A percentile compares a stretch with the other conserved stretches of the same genome.
phyloP scores from a whole-genome alignment of 2,329 filamentous ascomycete genomes.

The Penicillium sp. region DNA sequence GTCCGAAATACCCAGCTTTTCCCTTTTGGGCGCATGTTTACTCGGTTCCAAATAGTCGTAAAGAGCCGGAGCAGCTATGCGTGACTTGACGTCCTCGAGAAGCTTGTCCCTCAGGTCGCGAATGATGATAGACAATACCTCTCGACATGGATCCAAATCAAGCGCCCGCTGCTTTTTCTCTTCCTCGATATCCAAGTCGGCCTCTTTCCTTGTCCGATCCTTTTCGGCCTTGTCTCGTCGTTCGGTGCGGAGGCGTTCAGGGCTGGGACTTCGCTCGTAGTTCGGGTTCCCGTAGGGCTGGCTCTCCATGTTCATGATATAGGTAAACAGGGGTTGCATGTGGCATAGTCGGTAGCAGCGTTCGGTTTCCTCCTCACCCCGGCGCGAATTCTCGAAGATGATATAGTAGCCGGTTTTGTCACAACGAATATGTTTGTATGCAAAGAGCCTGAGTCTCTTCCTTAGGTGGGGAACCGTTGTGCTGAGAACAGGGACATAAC shows the following conservation, averaged over 20 bases:
- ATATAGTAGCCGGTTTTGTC: slow-evolving; percentile 89
- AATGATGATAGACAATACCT: slow-evolving; percentile 75
- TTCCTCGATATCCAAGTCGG: slow-evolving; percentile 79
- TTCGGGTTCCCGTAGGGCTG: slow-evolving; percentile 66
- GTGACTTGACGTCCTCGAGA: slow-evolving; percentile 81
- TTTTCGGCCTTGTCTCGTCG: slow-evolving; percentile 62
- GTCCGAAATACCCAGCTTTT: slow-evolving; percentile 73
- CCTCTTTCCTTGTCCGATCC: slow-evolving; percentile 66
- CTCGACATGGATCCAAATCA: slow-evolving; percentile 84
- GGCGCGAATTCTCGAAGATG: slow-evolving; percentile 75
- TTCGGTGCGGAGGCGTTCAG: slow-evolving; percentile 45
- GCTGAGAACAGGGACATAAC: slow-evolving; percentile 79
- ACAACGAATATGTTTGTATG: slow-evolving; percentile 75
- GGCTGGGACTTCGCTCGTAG: slow-evolving; percentile 54
- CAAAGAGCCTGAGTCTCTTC: slow-evolving; percentile 79
- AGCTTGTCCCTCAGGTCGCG: slow-evolving; percentile 83
- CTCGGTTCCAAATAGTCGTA: slow-evolving; percentile 79
- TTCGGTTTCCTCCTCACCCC: slow-evolving; percentile 75
- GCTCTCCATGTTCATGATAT: slow-evolving; percentile 86
- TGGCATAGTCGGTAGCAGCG: slow-evolving; percentile 77
- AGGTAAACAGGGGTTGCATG: slow-evolving; percentile 83
- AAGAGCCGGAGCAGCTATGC: slow-evolving; percentile 77
- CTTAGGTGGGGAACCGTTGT: slow-evolving; percentile 87
- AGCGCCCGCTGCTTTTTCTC: slow-evolving; percentile 85
- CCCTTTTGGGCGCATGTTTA: slow-evolving; percentile 74